Base-by-base conservation (phyloP, 768 basidiomycete genomes). In the Boletus sp. region DNA sequence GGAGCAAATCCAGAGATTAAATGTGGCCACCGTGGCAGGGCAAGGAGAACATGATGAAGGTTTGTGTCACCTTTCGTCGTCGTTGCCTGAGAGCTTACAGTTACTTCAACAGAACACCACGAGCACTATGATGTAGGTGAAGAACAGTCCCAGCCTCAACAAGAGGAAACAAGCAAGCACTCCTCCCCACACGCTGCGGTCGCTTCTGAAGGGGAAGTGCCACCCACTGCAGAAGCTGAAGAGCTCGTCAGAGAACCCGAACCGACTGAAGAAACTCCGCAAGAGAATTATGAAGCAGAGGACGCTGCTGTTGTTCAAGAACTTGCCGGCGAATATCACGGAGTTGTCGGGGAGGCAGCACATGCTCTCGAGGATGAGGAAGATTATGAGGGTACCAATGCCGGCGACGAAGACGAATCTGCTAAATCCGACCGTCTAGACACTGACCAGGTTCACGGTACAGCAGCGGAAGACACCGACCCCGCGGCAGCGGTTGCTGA, bases 1-100 rank as follows among this genome's bases (percentile, higher is more conserved):
- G 64, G 82, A 83, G 34, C 78, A 84, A 55, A 71, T 87, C 52
- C 68, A 72, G 23, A 68, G 73, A 29, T 54, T 77, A n/a, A 67
- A 70, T 23, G n/a, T 72, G 27, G 57, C 54, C 23, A 54, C 49
- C 7, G 69, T 59, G 32, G n/a, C 48, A 10, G 54, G 19, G 9
- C 55, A 58, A 47, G 60, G 41, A 48, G 62, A 63, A 53, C 61
- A 54, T 13, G 50, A 58, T 19, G 63, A 65, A 50, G 68, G 66
- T 65, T 46, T 30, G 56, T 50, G 17, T 32, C n/a, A 0, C 33
- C 29, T 53, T 35, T 49, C 17, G 14, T 8, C 3, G n/a, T 45
- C 3, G 23, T 13, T 27, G 7, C 6, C 8, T 29, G 27, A 43
- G n/a, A 7, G n/a, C 41, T 62, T 17, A 68, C 7, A 25, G 14